Conservation (phyloP, 441 rosid genomes). For the Eruca vesicaria region DNA sequence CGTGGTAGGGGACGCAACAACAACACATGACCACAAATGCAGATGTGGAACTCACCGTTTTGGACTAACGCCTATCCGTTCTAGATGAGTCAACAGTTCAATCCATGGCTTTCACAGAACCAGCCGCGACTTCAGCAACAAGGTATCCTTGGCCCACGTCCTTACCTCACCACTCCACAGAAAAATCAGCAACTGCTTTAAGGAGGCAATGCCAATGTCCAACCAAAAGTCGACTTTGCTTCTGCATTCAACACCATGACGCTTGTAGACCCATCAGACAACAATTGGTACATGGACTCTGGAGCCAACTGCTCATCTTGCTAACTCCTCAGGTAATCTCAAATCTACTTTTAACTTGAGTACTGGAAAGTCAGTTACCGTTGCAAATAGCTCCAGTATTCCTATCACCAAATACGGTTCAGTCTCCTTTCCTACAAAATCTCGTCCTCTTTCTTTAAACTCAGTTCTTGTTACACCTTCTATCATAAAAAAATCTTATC, state of each 20-base stretch:
- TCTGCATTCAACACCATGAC: background rate
- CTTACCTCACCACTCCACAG: background rate
- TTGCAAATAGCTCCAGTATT: background rate
- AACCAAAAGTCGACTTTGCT: background rate
- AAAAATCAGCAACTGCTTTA: no score
- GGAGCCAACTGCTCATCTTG: background rate
- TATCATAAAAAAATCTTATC: no score
- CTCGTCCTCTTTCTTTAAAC: no score
- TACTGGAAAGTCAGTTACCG: background rate
- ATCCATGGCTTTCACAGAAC: background rate
- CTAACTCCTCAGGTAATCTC: background rate
- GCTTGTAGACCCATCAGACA: background rate
- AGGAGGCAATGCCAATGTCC: background rate
- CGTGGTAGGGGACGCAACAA: background rate
- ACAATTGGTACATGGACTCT: background rate
- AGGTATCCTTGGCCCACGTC: background rate
- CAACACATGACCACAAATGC: background rate
- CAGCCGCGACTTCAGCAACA: background rate
- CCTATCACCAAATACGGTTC: background rate
- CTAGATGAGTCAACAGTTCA: background rate
- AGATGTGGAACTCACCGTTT: background rate
- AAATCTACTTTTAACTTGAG: background rate
- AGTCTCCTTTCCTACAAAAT: no score
- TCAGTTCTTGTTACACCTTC: background rate
- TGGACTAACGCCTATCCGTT: background rate